These are phyloP conservation scores for Fusarium sp. DNA, from an alignment of 2,329 filamentous ascomycete genomes.

Conservation along the genomic window DNA sequence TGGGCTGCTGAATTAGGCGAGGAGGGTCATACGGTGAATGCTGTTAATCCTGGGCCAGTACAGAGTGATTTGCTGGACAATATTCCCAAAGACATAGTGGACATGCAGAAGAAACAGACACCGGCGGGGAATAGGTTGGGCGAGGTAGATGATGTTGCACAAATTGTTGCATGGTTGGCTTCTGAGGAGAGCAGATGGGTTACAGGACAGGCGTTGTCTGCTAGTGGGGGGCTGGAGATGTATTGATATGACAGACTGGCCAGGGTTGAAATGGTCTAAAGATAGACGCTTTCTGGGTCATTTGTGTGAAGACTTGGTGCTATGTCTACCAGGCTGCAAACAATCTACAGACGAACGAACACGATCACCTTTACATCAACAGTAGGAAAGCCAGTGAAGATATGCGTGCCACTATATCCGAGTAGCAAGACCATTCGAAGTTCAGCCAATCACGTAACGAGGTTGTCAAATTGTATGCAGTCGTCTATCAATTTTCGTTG, in stretches of 20 bases:
- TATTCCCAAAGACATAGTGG: slow-evolving; percentile 31
- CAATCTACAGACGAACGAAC: too few relatives aligned
- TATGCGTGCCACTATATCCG: too few relatives aligned
- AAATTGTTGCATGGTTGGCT: slow-evolving; percentile 68
- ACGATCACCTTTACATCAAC: too few relatives aligned
- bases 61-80: slow-evolving; percentile 69
- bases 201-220: slow-evolving; percentile 68
- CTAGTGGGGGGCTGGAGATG: slow-evolving; percentile 58
- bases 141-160: slow-evolving; percentile 66
- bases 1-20: slow-evolving; percentile 65
- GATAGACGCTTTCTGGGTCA: too few relatives aligned
- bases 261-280: too few relatives aligned
- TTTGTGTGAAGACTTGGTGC: accelerated
- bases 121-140: slow-evolving; percentile 66
- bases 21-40: slow-evolving; percentile 71
- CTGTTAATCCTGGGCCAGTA: slow-evolving; percentile 70
- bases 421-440: background rate
- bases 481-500: background rate
- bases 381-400: too few relatives aligned
- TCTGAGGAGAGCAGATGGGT: slow-evolving; percentile 63
- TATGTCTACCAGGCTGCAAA: too few relatives aligned
- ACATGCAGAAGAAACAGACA: slow-evolving; percentile 54
- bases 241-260: slow-evolving; percentile 4
- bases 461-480: too few relatives aligned
- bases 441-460: accelerated